These are phyloP conservation scores for Babesia ovata DNA, from an alignment of 169 alveolate genomes.

Conservation along the genomic window DNA sequence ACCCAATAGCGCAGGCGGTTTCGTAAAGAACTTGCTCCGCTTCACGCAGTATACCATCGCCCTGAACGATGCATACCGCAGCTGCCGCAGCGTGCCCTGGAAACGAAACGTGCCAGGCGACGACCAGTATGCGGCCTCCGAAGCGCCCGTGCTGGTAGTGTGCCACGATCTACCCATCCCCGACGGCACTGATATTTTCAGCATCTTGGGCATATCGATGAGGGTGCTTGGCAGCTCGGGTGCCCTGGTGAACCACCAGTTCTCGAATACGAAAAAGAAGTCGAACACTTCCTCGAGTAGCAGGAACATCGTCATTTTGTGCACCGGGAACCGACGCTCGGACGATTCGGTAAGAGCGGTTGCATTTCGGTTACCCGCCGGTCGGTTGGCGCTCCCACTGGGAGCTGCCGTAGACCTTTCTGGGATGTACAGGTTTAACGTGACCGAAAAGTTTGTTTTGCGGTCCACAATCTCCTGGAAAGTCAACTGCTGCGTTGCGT, in stretches of 20 bases:
- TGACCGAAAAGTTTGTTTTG: conserved; percentile 75
- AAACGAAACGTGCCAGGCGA: conserved; percentile 76
- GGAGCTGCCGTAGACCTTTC: conserved; percentile 46
- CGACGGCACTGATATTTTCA: conserved; percentile 69
- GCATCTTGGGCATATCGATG: conserved; percentile 60
- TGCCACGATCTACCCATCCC: conserved; percentile 65
- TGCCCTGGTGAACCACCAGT: conserved; percentile 79
- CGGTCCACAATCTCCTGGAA: conserved; percentile 79
- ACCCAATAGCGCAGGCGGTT: conserved; percentile 51
- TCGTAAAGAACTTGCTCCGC: conserved; percentile 10
- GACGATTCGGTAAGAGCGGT: conserved; percentile 22
- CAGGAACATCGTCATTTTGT: conserved; percentile 68
- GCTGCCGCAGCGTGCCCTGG: conserved; percentile 76
- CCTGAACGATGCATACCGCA: conserved; percentile 73
- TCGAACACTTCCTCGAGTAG: conserved; percentile 76
- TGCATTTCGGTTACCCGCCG: background rate
- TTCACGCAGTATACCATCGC: conserved; percentile 63
- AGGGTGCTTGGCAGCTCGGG: conserved; percentile 67
- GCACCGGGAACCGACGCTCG: conserved; percentile 39
- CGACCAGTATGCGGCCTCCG: conserved; percentile 73
- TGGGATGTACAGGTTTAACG: conserved; percentile 71
- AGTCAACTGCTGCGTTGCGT: conserved; percentile 75
- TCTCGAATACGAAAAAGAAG: conserved; percentile 75
- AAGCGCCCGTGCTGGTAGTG: conserved; percentile 47
- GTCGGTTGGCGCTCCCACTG: conserved; percentile 36